phyloP scores from a whole-genome alignment of 176 grass and related monocot genomes.

The Dactylis glomerata region DNA sequence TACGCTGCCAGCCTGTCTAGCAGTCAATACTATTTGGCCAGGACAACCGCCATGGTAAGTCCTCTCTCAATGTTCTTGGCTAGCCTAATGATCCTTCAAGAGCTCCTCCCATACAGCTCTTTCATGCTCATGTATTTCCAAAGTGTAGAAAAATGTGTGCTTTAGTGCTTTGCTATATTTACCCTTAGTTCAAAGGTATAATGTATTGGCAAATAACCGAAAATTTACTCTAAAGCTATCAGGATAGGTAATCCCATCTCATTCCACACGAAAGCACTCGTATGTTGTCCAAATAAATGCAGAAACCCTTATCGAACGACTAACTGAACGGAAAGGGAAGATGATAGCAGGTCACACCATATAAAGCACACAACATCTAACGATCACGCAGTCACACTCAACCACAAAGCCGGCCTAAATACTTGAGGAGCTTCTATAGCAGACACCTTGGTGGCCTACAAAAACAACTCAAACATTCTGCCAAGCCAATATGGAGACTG shows the following conservation, averaged over 20 bases:
- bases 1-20: background rate
- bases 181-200: background rate
- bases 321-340: background rate
- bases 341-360: slow-evolving; percentile 8
- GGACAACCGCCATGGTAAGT: background rate
- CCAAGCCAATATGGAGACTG: background rate
- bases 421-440: background rate
- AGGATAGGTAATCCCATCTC: background rate
- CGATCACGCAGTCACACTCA: background rate
- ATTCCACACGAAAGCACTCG: background rate
- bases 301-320: slow-evolving; percentile 1
- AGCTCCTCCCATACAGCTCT: background rate
- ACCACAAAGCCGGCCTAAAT: background rate
- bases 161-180: background rate
- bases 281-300: background rate
- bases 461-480: background rate
- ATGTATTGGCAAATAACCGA: background rate
- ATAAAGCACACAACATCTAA: background rate
- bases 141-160: background rate
- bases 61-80: background rate
- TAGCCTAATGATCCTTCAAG: background rate
- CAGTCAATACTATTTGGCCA: background rate
- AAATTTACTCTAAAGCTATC: background rate
- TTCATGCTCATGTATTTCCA: background rate
- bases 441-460: background rate